These are phyloP conservation scores for Verticillium klebahnii DNA, from an alignment of 2,329 filamentous ascomycete species.

Conservation along the genomic window DNA sequence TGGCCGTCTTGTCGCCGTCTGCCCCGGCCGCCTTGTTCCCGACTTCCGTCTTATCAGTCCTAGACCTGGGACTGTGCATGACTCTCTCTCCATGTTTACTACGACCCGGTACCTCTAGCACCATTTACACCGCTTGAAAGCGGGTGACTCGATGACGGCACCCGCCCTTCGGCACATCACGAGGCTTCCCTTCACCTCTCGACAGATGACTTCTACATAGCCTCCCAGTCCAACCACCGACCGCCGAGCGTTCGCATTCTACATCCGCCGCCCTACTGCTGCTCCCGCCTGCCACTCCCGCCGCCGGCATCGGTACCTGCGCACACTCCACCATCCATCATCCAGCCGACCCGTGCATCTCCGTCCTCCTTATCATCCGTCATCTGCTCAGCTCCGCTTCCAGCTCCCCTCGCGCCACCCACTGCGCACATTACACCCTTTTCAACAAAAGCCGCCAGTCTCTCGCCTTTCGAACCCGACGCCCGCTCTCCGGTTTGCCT, in stretches of 20 bases:
- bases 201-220: conserved; percentile 2
- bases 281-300: neutral
- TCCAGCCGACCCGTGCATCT: neutral
- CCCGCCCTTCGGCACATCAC: conserved; percentile 1
- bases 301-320: neutral
- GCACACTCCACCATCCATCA: neutral
- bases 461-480: neutral
- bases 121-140: conserved; percentile 1
- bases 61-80: neutral
- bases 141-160: conserved; percentile 5
- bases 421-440: no score
- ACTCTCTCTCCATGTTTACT: conserved; percentile 1
- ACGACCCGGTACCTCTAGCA: neutral
- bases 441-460: neutral
- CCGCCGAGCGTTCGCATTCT: neutral
- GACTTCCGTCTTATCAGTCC: neutral
- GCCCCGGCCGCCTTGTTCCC: neutral
- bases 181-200: neutral
- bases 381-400: neutral
- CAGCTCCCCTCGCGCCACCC: no score
- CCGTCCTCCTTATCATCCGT: neutral
- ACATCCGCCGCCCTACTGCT: neutral
- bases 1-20: neutral
- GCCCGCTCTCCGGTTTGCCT: neutral
- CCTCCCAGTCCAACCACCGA: neutral